Base-by-base conservation (phyloP, 768 basidiomycete species). In the Tylopilus sp. region DNA sequence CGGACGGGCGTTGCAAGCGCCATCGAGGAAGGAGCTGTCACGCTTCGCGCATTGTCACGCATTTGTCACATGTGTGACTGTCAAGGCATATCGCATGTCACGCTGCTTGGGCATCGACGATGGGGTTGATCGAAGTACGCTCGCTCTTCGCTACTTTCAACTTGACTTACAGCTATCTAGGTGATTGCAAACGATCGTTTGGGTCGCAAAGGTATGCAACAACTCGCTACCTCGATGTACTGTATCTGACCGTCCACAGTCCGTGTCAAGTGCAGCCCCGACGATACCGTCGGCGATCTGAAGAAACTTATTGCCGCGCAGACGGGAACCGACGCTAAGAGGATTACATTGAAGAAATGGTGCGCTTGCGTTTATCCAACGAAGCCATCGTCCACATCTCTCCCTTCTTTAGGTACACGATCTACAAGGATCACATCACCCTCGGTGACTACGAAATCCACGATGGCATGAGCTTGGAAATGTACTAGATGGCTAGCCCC, bases 291-390 rank as follows among this genome's bases (percentile, higher is more conserved):
- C 31, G 95, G 95, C 38, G 95, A 98, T 67, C 77, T 99, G 56
- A 98, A 98, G 80, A 88, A 88, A 69, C 85, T 99, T 53, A 98
- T 99, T 59, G 95, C 88, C 2, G 95, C 94, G 0, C 97, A 99
- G 70, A 97, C 82, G 0, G 97, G 97, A 48, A 97, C 95, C 15
- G 83, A 91, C 63, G 62, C 73, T 4, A 72, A 69, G 30, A 98
- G 95, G 81, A 95, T 99, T 52, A 80, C 85, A 64, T 74, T 99
- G 47, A 98, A 97, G 86, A 98, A 98, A 80, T 98, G 95, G 97
- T 91, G 58, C 52, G 86, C 69, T 9, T 3, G 48, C 17, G 18
- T 11, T 40, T 9, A 28, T 26, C n/a, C n/a, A 0, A 5, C 12
- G 2, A 26, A 17, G 23, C 22, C 40, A 6, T 44, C 17, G 3